Conservation (phyloP, 2,329 filamentous ascomycete species). For the Diaporthe helianthi region DNA sequence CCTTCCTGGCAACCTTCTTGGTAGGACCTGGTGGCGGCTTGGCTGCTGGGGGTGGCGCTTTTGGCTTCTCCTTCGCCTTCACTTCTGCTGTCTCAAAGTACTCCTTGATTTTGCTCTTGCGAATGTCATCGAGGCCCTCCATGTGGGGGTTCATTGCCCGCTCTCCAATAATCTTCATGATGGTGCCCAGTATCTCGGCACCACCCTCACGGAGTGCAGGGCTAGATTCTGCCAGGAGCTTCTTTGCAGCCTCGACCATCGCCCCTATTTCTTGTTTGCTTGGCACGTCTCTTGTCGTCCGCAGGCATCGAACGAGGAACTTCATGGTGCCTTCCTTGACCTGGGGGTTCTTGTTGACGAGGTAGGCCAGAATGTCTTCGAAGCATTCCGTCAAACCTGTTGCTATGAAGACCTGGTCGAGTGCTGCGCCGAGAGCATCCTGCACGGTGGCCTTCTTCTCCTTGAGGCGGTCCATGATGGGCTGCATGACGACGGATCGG, state of each 20-base stretch:
- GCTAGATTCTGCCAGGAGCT: slow-evolving; percentile 87
- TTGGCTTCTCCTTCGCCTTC: slow-evolving; percentile 91
- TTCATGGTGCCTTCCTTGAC: slow-evolving; percentile 95
- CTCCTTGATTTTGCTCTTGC: slow-evolving; percentile 95
- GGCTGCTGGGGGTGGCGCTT: slow-evolving; percentile 70
- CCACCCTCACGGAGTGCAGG: slow-evolving; percentile 86
- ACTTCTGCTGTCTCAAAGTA: slow-evolving; percentile 84
- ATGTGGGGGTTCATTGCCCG: slow-evolving; percentile 92
- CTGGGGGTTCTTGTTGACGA: slow-evolving; percentile 95
- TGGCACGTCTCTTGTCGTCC: slow-evolving; percentile 83
- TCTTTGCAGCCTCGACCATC: slow-evolving; percentile 89
- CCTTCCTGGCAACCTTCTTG: slow-evolving; percentile 60
- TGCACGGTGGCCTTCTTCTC: slow-evolving; percentile 93
- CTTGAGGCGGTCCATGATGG: slow-evolving; percentile 94
- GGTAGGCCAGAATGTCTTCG: slow-evolving; percentile 85
- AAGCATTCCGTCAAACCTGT: slow-evolving; percentile 83
- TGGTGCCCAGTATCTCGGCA: slow-evolving; percentile 87
- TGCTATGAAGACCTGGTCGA: slow-evolving; percentile 72
- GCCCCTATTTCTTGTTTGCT: slow-evolving; percentile 81
- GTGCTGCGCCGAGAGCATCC: slow-evolving; percentile 84
- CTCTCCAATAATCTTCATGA: slow-evolving; percentile 99
- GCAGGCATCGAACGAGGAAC: slow-evolving; percentile 88
- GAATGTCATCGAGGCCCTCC: slow-evolving; percentile 92
- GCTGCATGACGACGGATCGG: slow-evolving; percentile 78
- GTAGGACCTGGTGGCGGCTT: slow-evolving; percentile 55